These are phyloP conservation scores for Chaetothyriales sp. DNA, from an alignment of 2,329 filamentous ascomycete species.

Conservation along the genomic window DNA sequence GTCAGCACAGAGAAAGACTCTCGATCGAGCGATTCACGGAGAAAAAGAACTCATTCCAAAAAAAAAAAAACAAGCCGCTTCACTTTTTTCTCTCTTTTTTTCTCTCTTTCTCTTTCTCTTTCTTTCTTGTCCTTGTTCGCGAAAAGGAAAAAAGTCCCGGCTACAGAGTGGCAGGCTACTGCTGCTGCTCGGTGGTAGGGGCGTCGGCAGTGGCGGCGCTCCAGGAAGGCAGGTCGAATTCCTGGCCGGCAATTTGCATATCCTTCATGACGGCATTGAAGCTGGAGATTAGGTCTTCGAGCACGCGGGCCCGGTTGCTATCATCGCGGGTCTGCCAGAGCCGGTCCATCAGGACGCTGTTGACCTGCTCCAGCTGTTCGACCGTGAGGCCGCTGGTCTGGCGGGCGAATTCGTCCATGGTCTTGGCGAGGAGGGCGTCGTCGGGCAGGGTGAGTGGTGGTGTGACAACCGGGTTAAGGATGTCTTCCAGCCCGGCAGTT, in stretches of 20 bases:
- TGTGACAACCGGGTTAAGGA: slow-evolving; percentile 13
- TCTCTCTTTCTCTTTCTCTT: background rate
- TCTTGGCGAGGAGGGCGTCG: slow-evolving; percentile 38
- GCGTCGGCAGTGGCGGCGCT: background rate
- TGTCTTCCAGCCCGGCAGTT: slow-evolving; percentile 7
- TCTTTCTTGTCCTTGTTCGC: background rate
- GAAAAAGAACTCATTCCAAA: too few species aligned
- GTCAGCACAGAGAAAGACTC: too few species aligned
- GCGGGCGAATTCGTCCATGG: slow-evolving; percentile 49
- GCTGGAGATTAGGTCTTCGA: slow-evolving; percentile 25
- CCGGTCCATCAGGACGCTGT: slow-evolving; percentile 75
- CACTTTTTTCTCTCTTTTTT: too few species aligned
- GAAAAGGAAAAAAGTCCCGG: too few species aligned
- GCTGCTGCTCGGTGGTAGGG: background rate
- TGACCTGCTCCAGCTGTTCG: slow-evolving; percentile 90
- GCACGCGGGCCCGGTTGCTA: slow-evolving; percentile 68
- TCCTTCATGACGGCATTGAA: slow-evolving; percentile 16
- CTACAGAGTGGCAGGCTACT: background rate
- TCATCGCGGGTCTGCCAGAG: slow-evolving; percentile 67
- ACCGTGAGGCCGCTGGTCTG: slow-evolving; percentile 65
- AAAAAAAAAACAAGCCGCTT: too few species aligned
- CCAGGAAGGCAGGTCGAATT: slow-evolving; percentile 12
- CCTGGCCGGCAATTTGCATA: slow-evolving; percentile 17
- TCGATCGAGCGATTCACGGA: too few species aligned
- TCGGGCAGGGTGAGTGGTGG: slow-evolving; percentile 20